Percentiles rank a stretch among this genome's conserved stretches.
These are phyloP conservation scores for Saccharomycopsis crataegensis DNA, from an alignment of 1,139 yeast species.

Conservation along the genomic window DNA sequence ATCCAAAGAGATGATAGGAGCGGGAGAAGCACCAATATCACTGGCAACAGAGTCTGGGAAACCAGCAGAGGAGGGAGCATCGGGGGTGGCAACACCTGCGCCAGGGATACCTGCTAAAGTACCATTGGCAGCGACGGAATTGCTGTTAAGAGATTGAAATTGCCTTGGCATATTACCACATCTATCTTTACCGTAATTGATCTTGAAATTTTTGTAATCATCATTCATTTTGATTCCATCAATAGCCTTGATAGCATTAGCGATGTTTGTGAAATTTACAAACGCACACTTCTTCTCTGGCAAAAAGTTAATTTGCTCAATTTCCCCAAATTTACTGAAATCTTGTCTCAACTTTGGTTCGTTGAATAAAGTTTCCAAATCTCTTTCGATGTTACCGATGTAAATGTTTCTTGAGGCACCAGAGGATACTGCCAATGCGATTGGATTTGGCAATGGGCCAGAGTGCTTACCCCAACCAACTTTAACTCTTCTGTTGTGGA, in stretches of 20 bases:
- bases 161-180: slow-evolving; percentile 71
- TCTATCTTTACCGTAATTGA: slow-evolving; percentile 74
- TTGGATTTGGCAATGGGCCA: slow-evolving; percentile 67
- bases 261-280: slow-evolving; percentile 68
- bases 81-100: neutral
- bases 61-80: neutral
- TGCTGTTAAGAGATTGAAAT: slow-evolving; percentile 22
- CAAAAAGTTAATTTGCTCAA: slow-evolving; percentile 72
- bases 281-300: slow-evolving; percentile 75
- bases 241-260: slow-evolving; percentile 69
- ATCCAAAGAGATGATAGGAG: no score
- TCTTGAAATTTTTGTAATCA: slow-evolving; percentile 50
- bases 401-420: slow-evolving; percentile 82
- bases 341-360: slow-evolving; percentile 56
- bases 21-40: neutral
- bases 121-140: neutral
- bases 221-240: slow-evolving; percentile 56
- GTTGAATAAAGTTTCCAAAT: slow-evolving; percentile 32
- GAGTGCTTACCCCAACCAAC: slow-evolving; percentile 86
- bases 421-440: slow-evolving; percentile 69
- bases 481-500: slow-evolving; percentile 65
- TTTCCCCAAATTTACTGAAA: slow-evolving; percentile 65
- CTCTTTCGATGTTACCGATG: slow-evolving; percentile 50
- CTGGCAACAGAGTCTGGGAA: neutral
- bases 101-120: neutral